A percentile compares a stretch with the other conserved stretches of the same genome.
Evolutionary conservation across 2,329 filamentous ascomycete species (phyloP).

Genomic region (Alternaria ethzedia): DNA sequence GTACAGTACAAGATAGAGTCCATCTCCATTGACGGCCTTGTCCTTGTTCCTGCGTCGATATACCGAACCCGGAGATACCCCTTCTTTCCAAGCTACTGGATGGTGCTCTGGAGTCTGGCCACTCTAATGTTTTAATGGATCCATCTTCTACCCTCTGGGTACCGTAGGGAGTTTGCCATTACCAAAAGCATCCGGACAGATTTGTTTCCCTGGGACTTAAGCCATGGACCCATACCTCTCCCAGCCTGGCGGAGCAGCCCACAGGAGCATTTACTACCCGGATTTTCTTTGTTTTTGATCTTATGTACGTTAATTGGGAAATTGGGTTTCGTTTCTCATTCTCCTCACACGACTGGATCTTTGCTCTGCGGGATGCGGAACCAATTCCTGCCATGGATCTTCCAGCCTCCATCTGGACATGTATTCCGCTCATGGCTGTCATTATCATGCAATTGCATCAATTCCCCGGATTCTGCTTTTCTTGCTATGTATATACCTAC

Average conservation of each 20-base stretch:
- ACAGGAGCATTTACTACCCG: slow-evolving; percentile 18
- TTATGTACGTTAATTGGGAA: slow-evolving; percentile 25
- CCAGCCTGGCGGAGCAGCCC: slow-evolving; percentile 15
- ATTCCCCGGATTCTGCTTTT: slow-evolving; percentile 18
- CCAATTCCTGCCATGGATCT: slow-evolving; percentile 12
- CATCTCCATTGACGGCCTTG: slow-evolving; percentile 33
- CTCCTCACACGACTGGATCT: slow-evolving; percentile 6
- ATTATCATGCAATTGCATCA: slow-evolving; percentile 12
- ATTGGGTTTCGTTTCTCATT: slow-evolving; percentile 18
- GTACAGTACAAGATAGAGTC: slow-evolving; percentile 35
- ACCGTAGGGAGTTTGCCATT: slow-evolving; percentile 30
- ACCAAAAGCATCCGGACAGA: slow-evolving; percentile 34
- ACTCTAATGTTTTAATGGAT: slow-evolving; percentile 34
- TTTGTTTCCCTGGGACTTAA: slow-evolving; percentile 24
- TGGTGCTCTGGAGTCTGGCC: slow-evolving; percentile 40
- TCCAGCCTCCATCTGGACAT: slow-evolving; percentile 6
- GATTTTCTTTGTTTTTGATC: slow-evolving; percentile 19
- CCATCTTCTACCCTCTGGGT: slow-evolving; percentile 31
- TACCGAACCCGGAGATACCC: slow-evolving; percentile 46
- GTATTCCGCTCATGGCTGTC: slow-evolving; percentile 9
- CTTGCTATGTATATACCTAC: slow-evolving; percentile 46
- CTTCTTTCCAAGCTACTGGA: slow-evolving; percentile 36
- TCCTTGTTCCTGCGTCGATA: slow-evolving; percentile 39
- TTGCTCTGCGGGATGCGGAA: slow-evolving; percentile 9
- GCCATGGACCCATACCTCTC: slow-evolving; percentile 18